Evolutionary conservation across 768 basidiomycete species (phyloP).

Genomic region (Suillus spraguei): DNA sequence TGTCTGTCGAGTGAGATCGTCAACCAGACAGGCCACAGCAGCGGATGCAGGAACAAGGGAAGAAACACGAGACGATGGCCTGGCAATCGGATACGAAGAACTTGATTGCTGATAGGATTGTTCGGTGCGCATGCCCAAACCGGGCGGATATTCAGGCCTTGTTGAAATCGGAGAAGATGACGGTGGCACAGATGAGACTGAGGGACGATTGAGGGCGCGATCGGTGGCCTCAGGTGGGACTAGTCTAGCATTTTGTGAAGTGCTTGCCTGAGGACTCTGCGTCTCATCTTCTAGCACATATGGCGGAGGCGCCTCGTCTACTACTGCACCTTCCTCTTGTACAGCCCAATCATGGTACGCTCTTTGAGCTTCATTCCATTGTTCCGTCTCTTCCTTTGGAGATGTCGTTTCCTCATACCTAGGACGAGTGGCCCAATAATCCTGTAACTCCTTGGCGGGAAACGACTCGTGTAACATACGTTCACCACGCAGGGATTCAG

Average conservation of each 20-base stretch:
- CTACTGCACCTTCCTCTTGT: neutral
- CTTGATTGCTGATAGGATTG: neutral
- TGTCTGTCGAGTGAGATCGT: neutral
- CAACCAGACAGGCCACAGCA: neutral
- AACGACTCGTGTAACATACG: slow-evolving; percentile 1
- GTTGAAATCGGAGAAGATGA: neutral
- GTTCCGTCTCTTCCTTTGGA: neutral
- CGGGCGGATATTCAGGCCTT: neutral
- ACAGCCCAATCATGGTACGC: neutral
- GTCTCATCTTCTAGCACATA: neutral
- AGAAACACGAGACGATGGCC: neutral
- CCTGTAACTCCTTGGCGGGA: neutral
- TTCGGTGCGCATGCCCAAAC: neutral
- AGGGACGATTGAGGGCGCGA: neutral
- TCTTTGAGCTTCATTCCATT: neutral
- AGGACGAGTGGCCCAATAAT: neutral
- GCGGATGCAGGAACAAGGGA: neutral
- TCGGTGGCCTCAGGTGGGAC: neutral
- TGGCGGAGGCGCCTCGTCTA: neutral
- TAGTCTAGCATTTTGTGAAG: neutral
- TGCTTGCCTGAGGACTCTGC: neutral
- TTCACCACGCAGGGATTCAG: neutral
- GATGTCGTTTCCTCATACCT: neutral
- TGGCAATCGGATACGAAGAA: neutral
- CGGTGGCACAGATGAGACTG: neutral